Percentiles rank a stretch among this genome's conserved stretches.
Conservation (phyloP, 2,329 filamentous ascomycete species). For the Talaromyces sp. region DNA sequence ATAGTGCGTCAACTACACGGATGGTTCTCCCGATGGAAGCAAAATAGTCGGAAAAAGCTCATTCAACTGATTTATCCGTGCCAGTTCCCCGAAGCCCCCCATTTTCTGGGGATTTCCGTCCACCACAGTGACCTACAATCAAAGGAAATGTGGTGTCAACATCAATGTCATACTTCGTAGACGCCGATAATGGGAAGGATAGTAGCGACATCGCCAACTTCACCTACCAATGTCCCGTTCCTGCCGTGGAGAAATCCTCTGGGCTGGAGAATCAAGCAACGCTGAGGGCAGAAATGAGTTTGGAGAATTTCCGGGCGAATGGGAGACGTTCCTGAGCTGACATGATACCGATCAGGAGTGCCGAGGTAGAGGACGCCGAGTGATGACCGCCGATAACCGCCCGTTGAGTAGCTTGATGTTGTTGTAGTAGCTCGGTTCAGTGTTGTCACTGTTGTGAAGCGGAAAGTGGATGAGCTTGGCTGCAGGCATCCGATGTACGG, state of each 20-base stretch:
- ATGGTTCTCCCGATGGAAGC: background rate
- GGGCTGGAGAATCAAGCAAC: background rate
- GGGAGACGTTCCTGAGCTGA: background rate
- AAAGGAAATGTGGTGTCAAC: background rate
- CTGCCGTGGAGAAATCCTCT: background rate
- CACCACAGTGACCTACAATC: background rate
- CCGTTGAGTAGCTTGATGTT: background rate
- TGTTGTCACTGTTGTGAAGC: background rate
- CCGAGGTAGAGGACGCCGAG: background rate
- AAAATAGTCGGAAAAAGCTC: background rate
- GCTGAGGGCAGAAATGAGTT: background rate
- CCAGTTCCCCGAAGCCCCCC: background rate
- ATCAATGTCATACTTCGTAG: background rate
- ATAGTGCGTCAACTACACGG: background rate
- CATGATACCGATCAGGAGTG: background rate
- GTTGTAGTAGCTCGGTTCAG: too few relatives aligned
- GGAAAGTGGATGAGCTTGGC: background rate
- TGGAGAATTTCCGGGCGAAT: background rate
- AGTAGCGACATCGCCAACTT: slow-evolving; percentile 11
- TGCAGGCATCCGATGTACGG: background rate
- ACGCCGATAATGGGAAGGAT: background rate
- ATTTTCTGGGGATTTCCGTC: background rate
- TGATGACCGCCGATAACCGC: background rate
- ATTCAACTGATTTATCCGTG: background rate
- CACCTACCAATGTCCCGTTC: background rate